Conservation (phyloP, 805 yeast species). For the Jamesozyma hellenica region DNA sequence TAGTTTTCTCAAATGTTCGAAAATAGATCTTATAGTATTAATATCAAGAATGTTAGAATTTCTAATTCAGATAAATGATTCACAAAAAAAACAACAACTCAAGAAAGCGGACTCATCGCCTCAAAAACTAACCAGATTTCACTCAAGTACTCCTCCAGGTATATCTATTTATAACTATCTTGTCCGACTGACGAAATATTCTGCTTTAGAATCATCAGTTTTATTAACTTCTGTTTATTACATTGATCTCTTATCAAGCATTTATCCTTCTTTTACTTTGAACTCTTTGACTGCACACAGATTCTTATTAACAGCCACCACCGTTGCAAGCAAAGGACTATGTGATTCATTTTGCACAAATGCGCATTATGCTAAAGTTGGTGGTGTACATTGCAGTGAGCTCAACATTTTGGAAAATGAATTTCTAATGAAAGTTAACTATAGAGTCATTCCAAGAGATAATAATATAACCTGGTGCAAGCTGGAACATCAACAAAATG, state of each 20-base stretch:
- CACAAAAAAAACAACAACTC: constrained; percentile 20
- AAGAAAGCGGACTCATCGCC: constrained; percentile 5
- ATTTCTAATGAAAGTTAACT: constrained; percentile 68
- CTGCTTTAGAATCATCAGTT: constrained; percentile 76
- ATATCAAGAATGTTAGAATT: constrained; percentile 74
- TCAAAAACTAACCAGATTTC: constrained; percentile 63
- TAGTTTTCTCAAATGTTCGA: constrained; percentile 52
- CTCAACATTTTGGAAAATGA: constrained; percentile 82
- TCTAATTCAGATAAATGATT: constrained; percentile 66
- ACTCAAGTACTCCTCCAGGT: constrained; percentile 84
- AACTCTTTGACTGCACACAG: constrained; percentile 92
- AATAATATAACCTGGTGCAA: constrained; percentile 32
- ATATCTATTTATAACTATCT: constrained; percentile 74
- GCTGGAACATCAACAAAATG: constrained; percentile 21
- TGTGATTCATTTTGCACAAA: constrained; percentile 93
- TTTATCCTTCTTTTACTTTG: constrained; percentile 69
- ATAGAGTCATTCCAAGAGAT: constrained; percentile 58
- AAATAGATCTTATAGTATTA: constrained; percentile 58
- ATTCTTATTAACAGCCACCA: constrained; percentile 79
- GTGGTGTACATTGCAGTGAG: constrained; percentile 80
- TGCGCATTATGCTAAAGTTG: constrained; percentile 89
- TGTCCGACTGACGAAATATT: constrained; percentile 67
- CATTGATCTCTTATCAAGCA: constrained; percentile 72
- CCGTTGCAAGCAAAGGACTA: constrained; percentile 80
- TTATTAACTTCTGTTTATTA: constrained; percentile 77